Conservation (phyloP, 768 basidiomycete genomes). For the Crepidotus variabilis region DNA sequence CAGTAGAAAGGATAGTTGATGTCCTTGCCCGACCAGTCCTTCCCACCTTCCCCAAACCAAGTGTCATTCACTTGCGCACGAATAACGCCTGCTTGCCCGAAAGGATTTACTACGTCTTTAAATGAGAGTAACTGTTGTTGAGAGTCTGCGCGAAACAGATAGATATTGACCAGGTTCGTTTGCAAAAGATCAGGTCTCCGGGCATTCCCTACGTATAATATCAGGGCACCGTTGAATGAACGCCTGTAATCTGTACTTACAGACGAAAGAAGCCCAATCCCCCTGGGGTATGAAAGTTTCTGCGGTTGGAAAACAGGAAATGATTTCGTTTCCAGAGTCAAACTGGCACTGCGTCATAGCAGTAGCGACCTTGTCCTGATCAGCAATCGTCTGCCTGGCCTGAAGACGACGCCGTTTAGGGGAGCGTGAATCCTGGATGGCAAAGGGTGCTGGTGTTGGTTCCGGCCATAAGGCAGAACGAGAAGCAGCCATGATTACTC, state of each 20-base stretch:
- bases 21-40: slow-evolving; percentile 45
- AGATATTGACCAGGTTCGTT: slow-evolving; percentile 65
- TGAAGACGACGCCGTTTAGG: neutral
- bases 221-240: slow-evolving; percentile 9
- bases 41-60: slow-evolving; percentile 64
- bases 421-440: neutral
- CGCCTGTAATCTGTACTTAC: slow-evolving; percentile 41
- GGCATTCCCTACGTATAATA: slow-evolving; percentile 61
- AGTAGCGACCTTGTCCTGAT: slow-evolving; percentile 30
- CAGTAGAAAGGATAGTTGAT: slow-evolving; percentile 72
- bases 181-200: slow-evolving; percentile 63
- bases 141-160: slow-evolving; percentile 74
- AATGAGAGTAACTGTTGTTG: slow-evolving; percentile 43
- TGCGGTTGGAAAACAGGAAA: slow-evolving; percentile 70
- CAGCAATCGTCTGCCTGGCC: slow-evolving; percentile 33
- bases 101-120: slow-evolving; percentile 37
- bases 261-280: slow-evolving; percentile 61
- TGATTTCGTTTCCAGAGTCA: slow-evolving; percentile 61
- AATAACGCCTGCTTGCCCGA: slow-evolving; percentile 50
- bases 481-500: neutral
- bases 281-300: slow-evolving; percentile 57
- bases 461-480: neutral
- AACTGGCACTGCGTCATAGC: slow-evolving; percentile 51
- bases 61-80: slow-evolving; percentile 63
- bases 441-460: neutral